Conservation (phyloP, 2,329 filamentous ascomycete genomes). For the Pyrenophora teres region DNA sequence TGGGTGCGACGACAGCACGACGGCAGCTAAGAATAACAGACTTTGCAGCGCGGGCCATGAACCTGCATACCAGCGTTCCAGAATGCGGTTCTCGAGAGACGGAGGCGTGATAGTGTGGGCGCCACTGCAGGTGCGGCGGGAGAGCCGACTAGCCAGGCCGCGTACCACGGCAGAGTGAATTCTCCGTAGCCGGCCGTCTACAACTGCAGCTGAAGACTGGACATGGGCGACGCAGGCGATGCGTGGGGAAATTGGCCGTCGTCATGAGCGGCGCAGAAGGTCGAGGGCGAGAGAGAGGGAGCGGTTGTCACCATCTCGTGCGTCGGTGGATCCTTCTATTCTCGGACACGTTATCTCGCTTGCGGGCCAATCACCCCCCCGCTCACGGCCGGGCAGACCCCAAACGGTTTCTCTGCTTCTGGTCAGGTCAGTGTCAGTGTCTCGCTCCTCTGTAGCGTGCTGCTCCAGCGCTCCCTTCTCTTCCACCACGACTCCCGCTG, state of each 20-base stretch:
- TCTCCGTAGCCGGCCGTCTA: background rate
- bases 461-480: conserved; percentile 12
- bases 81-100: conserved; percentile 10
- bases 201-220: background rate
- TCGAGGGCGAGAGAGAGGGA: background rate
- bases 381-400: conserved; percentile 7
- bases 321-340: conserved; percentile 15
- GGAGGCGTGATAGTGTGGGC: conserved; percentile 6
- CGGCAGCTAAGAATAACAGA: conserved; percentile 12
- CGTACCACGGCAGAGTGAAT: conserved; percentile 5
- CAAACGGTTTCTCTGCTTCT: conserved; percentile 6
- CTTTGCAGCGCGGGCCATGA: conserved; percentile 3
- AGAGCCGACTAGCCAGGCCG: conserved; percentile 3
- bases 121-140: conserved; percentile 11
- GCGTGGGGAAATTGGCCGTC: conserved; percentile 1
- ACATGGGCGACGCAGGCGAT: background rate
- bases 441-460: conserved; percentile 14
- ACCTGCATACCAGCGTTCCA: conserved; percentile 11
- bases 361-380: conserved; percentile 14
- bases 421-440: conserved; percentile 1
- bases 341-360: conserved; percentile 22
- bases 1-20: conserved; percentile 6
- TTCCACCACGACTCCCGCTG: conserved; percentile 38
- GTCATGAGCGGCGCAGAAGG: background rate
- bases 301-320: background rate